A percentile compares a stretch with the other conserved stretches of the same genome.
Conservation (phyloP, 352 stramenopile species). For the Globisporangium spinosum region DNA sequence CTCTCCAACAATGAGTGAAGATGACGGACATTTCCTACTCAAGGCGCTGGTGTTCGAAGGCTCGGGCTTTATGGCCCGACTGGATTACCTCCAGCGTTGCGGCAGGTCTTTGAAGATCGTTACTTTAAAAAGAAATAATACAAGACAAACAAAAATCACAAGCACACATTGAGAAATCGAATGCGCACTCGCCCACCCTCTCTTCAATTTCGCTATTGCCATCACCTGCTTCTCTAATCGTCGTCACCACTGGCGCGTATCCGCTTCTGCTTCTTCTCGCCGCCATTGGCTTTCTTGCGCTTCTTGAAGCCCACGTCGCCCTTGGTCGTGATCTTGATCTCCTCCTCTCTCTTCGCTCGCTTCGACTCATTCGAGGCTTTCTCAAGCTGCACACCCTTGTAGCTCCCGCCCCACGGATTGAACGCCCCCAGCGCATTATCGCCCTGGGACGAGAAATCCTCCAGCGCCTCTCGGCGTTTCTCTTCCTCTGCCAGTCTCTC, state of each 20-base stretch:
- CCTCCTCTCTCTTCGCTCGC: slow-evolving; percentile 35
- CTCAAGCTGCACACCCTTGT: slow-evolving; percentile 78
- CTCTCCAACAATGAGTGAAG: slow-evolving; percentile 4
- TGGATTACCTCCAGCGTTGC: not conserved
- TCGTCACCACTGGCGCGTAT: slow-evolving; percentile 60
- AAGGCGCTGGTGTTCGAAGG: not conserved
- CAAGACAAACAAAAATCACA: slow-evolving; percentile 9
- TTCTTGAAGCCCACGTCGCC: slow-evolving; percentile 77
- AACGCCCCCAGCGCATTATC: slow-evolving; percentile 77
- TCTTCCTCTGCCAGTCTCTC: slow-evolving; percentile 41
- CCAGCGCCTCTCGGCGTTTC: slow-evolving; percentile 50
- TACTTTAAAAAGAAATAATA: slow-evolving; percentile 24
- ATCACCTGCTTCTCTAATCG: slow-evolving; percentile 18
- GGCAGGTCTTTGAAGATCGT: slow-evolving; percentile 3
- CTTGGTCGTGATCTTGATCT: slow-evolving; percentile 45
- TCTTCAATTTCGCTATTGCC: not conserved
- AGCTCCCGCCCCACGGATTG: slow-evolving; percentile 80
- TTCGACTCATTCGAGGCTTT: slow-evolving; percentile 20
- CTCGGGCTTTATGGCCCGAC: not conserved
- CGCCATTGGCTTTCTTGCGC: slow-evolving; percentile 24
- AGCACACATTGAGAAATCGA: not conserved
- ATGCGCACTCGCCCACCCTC: slow-evolving; percentile 2
- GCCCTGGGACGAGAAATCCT: slow-evolving; percentile 60
- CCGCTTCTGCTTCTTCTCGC: slow-evolving; percentile 60
- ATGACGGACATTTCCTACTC: not conserved